phyloP scores from a whole-genome alignment of 148 eudicot genomes.

The Cornus suecica region DNA sequence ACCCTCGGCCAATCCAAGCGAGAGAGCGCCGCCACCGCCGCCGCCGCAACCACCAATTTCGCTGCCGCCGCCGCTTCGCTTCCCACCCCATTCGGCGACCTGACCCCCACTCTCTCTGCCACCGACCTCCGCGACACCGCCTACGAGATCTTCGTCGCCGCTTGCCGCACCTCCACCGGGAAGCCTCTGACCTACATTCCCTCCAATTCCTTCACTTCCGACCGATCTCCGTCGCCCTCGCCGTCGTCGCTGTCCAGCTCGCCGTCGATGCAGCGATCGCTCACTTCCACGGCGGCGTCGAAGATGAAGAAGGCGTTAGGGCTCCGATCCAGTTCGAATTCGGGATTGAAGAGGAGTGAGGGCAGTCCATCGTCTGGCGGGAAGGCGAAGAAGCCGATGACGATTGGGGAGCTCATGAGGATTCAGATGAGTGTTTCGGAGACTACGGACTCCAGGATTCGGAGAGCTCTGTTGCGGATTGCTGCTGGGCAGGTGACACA shows the following conservation, averaged over 20 bases:
- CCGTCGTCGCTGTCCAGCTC: conserved; percentile 17
- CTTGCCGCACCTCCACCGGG: conserved; percentile 76
- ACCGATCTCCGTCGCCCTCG: conserved; percentile 20
- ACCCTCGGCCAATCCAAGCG: conserved; percentile 55
- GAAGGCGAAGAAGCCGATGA: conserved; percentile 44
- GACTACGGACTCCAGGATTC: conserved; percentile 67
- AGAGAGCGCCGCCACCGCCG: conserved; percentile 19
- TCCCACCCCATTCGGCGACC: conserved; percentile 70
- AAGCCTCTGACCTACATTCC: conserved; percentile 54
- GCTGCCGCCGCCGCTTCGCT: conserved; percentile 36
- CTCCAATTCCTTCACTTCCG: conserved; percentile 11
- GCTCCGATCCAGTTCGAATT: conserved; percentile 53
- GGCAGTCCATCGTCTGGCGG: conserved; percentile 31
- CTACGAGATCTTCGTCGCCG: conserved; percentile 89
- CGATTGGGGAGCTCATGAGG: conserved; percentile 89
- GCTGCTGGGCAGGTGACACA: conserved; percentile 79
- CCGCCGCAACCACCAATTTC: conserved; percentile 20
- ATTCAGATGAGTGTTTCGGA: conserved; percentile 84
- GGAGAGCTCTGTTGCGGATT: conserved; percentile 76
- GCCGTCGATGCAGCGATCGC: conserved; percentile 49
- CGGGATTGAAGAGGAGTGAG: conserved; percentile 39
- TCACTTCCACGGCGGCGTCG: conserved; percentile 77
- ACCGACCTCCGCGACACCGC: conserved; percentile 76
- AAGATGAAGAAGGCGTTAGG: conserved; percentile 91
- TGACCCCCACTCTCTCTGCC: conserved; percentile 58